These are phyloP conservation scores for Halenospora varia DNA, from an alignment of 495 filamentous ascomycete species.

Conservation along the genomic window DNA sequence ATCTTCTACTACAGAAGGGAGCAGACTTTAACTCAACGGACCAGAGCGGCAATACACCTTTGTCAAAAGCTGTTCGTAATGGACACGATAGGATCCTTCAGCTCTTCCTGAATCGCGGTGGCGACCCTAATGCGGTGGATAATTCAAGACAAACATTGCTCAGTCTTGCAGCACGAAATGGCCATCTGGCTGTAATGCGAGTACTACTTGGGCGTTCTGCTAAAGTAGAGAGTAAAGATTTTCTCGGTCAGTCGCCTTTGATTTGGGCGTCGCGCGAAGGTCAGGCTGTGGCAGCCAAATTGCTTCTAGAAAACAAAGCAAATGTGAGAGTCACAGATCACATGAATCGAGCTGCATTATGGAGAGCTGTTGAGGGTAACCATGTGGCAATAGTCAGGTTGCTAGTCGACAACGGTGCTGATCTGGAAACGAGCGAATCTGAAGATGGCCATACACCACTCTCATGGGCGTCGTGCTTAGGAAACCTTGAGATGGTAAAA, in stretches of 20 bases:
- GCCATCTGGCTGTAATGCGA: background rate
- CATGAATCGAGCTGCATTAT: background rate
- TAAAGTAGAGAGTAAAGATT: slow-evolving; percentile 21
- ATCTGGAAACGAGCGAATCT: background rate
- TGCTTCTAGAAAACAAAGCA: background rate
- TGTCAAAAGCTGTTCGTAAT: background rate
- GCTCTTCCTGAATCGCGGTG: background rate
- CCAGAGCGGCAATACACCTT: background rate
- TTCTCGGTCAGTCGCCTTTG: background rate
- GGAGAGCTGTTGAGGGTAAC: background rate
- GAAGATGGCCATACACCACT: background rate
- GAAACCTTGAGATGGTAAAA: background rate
- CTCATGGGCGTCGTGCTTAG: background rate
- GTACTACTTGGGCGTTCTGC: background rate
- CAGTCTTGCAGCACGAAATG: background rate
- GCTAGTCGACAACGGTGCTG: background rate
- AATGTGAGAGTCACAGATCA: background rate
- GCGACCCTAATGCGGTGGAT: background rate
- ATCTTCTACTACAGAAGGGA: background rate
- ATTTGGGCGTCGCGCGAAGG: background rate
- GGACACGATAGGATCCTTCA: background rate
- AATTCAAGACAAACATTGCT: background rate
- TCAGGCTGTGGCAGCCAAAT: background rate
- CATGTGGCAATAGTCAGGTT: background rate
- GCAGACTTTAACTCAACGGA: background rate